Base-by-base conservation (phyloP, 495 filamentous ascomycete species). In the Geoglossum glabrum region DNA sequence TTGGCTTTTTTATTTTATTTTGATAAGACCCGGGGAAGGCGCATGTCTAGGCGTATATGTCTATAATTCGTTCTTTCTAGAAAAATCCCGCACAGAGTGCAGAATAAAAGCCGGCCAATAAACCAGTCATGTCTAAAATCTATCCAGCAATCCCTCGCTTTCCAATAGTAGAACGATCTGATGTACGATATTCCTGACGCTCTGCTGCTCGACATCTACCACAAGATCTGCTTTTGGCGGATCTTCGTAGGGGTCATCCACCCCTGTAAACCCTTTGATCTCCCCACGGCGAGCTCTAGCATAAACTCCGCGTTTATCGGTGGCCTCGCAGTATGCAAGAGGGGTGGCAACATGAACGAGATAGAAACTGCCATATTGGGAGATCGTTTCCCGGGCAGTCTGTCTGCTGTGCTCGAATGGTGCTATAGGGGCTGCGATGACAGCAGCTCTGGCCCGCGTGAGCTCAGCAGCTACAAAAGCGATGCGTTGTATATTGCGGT, bases 221-320 rank as follows among this genome's bases (percentile, higher is more conserved):
- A 80, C 79, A 58, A 98, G 74, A 68, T 95, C 78, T 30, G 87
- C 78, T 73, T 93, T 92, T 58, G 69, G 65, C 4, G 92, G 92
- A 59, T 69, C 66, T 80, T 98, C 92, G 69, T 97, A 98, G 57
- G 92, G 89, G 70, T 96, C 92, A 70, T 98, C 92, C 59, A 98
- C 92, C 65, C 92, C 92, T 31, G 92, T 98, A 76, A 98, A 98
- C 33, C 89, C 89, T 81, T 87, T 92, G 73, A 98, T 94, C 76
- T 96, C 88, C 17, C 92, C 92, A 9, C 71, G 76, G 55, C 93
- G 79, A 15, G 92, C 92, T 71, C 80, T 79, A 26, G 73, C 77
- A 71, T 98, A 98, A 63, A 96, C 83, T 26, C 92, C 93, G 60
- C 81, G 77, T 79, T 87, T 93, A 71, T 98, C 92, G 57, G 89